Conservation (phyloP, 2,329 filamentous ascomycete genomes). For the Pyrenochaeta sp. region DNA sequence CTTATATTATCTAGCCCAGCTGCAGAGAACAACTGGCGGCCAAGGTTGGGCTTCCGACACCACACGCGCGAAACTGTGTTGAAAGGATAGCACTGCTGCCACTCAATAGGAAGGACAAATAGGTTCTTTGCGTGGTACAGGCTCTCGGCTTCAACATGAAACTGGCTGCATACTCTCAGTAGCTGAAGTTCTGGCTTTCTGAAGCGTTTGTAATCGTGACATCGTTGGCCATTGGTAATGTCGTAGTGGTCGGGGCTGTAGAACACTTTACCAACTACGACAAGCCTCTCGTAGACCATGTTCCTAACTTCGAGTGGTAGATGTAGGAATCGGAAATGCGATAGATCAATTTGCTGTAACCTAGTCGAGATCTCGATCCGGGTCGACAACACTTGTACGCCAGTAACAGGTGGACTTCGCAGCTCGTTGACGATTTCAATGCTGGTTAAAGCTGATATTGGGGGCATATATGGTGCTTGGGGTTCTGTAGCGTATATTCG, state of each 20-base stretch:
- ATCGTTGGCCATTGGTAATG: background rate
- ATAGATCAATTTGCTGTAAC: too few relatives aligned
- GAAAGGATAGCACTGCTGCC: conserved; percentile 7
- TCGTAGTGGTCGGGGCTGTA: conserved; percentile 10
- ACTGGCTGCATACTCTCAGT: conserved; percentile 17
- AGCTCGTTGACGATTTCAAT: too few relatives aligned
- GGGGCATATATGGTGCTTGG: too few relatives aligned
- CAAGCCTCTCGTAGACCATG: conserved; percentile 20
- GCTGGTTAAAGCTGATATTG: too few relatives aligned
- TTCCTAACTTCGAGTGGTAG: conserved; percentile 19
- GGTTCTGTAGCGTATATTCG: too few relatives aligned
- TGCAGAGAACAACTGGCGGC: conserved; percentile 6
- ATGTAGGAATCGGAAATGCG: conserved; percentile 30
- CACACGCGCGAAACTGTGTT: background rate
- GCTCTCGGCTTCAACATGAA: conserved; percentile 18
- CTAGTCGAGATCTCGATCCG: too few relatives aligned
- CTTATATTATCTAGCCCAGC: background rate
- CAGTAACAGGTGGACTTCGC: too few relatives aligned
- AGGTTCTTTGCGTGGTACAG: conserved; percentile 25
- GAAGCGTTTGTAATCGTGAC: background rate
- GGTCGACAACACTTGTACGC: too few relatives aligned
- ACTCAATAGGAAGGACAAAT: conserved; percentile 19
- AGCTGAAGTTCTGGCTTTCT: conserved; percentile 16
- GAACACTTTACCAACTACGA: conserved; percentile 26
- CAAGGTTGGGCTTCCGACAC: too few relatives aligned